Conservation (phyloP, 495 filamentous ascomycete species). For the Copromyces sp. region DNA sequence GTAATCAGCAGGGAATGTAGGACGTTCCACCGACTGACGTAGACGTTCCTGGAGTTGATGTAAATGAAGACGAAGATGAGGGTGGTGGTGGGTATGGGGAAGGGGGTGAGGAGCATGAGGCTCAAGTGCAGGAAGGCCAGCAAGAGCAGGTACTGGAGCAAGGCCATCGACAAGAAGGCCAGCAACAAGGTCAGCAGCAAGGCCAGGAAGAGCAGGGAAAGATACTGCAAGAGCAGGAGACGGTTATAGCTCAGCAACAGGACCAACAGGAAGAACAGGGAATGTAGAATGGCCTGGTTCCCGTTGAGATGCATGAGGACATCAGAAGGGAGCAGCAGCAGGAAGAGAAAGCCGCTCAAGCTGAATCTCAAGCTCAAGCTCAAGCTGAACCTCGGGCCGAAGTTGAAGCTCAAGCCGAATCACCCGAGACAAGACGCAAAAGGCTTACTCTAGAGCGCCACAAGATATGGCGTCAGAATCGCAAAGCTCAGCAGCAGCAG, state of each 20-base stretch:
- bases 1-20: slow-evolving; percentile 1
- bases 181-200: too few relatives aligned
- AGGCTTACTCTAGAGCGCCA: too few relatives aligned
- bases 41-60: background rate
- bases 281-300: background rate
- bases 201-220: slow-evolving; percentile 15
- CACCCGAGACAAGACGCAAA: too few relatives aligned
- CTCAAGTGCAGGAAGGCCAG: slow-evolving; percentile 30
- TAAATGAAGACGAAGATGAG: background rate
- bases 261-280: background rate
- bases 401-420: background rate
- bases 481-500: background rate
- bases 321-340: background rate
- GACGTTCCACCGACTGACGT: background rate
- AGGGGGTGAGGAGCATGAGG: slow-evolving; percentile 1
- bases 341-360: background rate
- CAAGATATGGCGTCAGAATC: too few relatives aligned
- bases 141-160: slow-evolving; percentile 2
- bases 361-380: background rate
- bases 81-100: background rate
- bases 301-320: background rate
- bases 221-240: slow-evolving; percentile 24
- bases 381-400: background rate
- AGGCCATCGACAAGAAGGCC: too few relatives aligned
- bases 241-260: background rate